A percentile compares a stretch with the other conserved stretches of the same genome.
These are phyloP conservation scores for Phylloporus sp. DNA, from an alignment of 768 basidiomycete genomes.

Conservation along the genomic window DNA sequence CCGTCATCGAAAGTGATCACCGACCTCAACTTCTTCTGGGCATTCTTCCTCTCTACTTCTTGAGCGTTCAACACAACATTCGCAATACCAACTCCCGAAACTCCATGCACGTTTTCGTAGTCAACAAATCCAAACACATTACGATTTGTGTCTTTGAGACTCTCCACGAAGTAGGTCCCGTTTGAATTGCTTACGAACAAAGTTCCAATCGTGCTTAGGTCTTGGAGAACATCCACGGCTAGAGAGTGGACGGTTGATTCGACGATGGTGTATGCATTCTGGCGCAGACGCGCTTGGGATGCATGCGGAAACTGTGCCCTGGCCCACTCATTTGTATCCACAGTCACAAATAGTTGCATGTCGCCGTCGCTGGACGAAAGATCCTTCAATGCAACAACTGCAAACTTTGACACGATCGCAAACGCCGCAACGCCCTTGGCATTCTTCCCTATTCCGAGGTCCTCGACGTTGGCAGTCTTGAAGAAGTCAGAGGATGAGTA, in stretches of 20 bases:
- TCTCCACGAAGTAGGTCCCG: conserved; percentile 92
- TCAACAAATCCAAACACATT: conserved; percentile 89
- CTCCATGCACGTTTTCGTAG: conserved; percentile 81
- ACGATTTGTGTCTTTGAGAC: conserved; percentile 88
- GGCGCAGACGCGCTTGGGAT: conserved; percentile 68
- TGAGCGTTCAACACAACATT: conserved; percentile 83
- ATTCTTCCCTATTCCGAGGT: conserved; percentile 81
- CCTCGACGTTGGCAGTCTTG: conserved; percentile 58
- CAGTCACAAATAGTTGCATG: conserved; percentile 82
- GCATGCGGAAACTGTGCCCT: conserved; percentile 92
- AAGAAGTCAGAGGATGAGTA: conserved; percentile 89
- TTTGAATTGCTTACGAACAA: conserved; percentile 95
- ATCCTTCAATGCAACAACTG: conserved; percentile 86
- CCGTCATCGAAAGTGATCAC: conserved; percentile 90
- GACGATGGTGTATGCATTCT: conserved; percentile 95
- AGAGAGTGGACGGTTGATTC: conserved; percentile 92
- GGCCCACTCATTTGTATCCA: conserved; percentile 82
- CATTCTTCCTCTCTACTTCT: conserved; percentile 70
- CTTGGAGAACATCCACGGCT: conserved; percentile 86
- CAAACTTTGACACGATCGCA: conserved; percentile 89
- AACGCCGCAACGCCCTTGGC: conserved; percentile 90
- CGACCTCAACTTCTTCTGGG: conserved; percentile 71
- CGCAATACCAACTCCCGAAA: conserved; percentile 89
- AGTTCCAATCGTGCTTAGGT: conserved; percentile 69
- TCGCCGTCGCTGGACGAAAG: conserved; percentile 54